phyloP scores from a whole-genome alignment of 2,329 filamentous ascomycete species.

The Cladosporium halotolerans region DNA sequence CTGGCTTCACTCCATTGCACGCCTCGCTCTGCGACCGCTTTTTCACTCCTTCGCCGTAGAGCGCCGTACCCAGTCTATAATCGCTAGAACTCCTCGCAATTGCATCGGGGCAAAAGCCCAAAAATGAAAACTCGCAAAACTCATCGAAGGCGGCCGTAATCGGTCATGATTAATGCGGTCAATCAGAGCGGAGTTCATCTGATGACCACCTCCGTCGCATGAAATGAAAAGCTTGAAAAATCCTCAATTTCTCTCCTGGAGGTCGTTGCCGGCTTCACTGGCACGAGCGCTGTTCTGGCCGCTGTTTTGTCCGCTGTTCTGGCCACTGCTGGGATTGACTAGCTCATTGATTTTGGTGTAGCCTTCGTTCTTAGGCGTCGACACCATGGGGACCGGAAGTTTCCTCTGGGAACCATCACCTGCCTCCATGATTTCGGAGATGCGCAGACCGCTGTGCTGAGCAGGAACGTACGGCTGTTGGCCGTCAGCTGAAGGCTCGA shows the following conservation, averaged over 20 bases:
- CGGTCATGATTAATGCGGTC: constrained; percentile 1
- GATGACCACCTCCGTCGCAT: background rate
- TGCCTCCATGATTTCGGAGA: constrained; percentile 88
- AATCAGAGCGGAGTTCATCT: background rate
- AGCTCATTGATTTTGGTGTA: constrained; percentile 71
- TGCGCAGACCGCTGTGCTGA: constrained; percentile 62
- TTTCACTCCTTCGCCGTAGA: constrained; percentile 6
- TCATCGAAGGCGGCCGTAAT: constrained; percentile 7
- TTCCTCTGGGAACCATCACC: constrained; percentile 84
- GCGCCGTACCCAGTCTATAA: constrained; percentile 12
- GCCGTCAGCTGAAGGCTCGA: constrained; percentile 60
- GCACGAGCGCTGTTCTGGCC: constrained; percentile 29
- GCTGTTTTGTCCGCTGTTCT: constrained; percentile 63
- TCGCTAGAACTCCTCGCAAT: constrained; percentile 13
- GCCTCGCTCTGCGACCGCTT: background rate
- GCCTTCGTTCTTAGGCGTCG: constrained; percentile 33
- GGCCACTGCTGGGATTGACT: constrained; percentile 57
- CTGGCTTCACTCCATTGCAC: background rate
- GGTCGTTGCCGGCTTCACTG: constrained; percentile 29
- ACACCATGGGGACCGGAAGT: constrained; percentile 82
- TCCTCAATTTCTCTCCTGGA: constrained; percentile 23
- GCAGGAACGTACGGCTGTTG: constrained; percentile 53
- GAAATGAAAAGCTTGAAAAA: background rate
- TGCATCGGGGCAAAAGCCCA: background rate
- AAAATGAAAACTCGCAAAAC: background rate